phyloP scores from a whole-genome alignment of 768 basidiomycete species.

The Scleroderma bovista region DNA sequence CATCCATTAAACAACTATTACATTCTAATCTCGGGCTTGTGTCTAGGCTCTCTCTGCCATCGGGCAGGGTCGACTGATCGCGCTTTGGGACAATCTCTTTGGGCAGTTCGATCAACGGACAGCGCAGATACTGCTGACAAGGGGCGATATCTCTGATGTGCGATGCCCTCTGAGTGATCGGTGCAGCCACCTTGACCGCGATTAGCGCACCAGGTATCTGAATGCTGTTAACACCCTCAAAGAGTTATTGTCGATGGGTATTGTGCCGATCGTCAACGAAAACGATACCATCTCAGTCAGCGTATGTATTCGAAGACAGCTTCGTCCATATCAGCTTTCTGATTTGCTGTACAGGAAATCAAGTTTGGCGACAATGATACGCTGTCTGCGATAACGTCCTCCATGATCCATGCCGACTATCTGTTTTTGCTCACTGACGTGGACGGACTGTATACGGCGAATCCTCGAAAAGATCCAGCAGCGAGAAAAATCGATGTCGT shows the following conservation, averaged over 20 bases:
- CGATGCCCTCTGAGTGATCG: slow-evolving; percentile 12
- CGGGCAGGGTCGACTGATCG: slow-evolving; percentile 93
- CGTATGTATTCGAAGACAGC: slow-evolving; percentile 43
- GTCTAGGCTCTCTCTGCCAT: slow-evolving; percentile 89
- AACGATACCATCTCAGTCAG: slow-evolving; percentile 98
- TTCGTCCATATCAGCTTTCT: neutral
- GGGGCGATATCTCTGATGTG: slow-evolving; percentile 97
- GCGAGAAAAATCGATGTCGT: slow-evolving; percentile 82
- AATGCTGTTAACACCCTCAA: slow-evolving; percentile 96
- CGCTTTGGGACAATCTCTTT: slow-evolving; percentile 96
- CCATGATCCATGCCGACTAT: slow-evolving; percentile 97
- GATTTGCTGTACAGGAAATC: slow-evolving; percentile 66
- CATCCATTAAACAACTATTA: slow-evolving; percentile 1
- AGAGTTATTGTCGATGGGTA: slow-evolving; percentile 87
- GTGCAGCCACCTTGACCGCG: slow-evolving; percentile 3
- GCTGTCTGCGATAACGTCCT: slow-evolving; percentile 92
- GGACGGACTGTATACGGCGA: slow-evolving; percentile 91
- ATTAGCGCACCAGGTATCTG: slow-evolving; percentile 85
- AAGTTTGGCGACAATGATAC: slow-evolving; percentile 99
- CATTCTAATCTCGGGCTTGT: slow-evolving; percentile 16
- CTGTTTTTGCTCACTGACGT: slow-evolving; percentile 96
- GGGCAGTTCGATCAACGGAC: slow-evolving; percentile 92
- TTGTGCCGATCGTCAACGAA: slow-evolving; percentile 97
- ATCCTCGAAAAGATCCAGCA: slow-evolving; percentile 84
- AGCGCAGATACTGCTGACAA: slow-evolving; percentile 88